Percentiles rank a stretch among this genome's conserved stretches.
phyloP scores from a whole-genome alignment of 108 stramenopile species.

The Stephanodiscus minutulus region DNA sequence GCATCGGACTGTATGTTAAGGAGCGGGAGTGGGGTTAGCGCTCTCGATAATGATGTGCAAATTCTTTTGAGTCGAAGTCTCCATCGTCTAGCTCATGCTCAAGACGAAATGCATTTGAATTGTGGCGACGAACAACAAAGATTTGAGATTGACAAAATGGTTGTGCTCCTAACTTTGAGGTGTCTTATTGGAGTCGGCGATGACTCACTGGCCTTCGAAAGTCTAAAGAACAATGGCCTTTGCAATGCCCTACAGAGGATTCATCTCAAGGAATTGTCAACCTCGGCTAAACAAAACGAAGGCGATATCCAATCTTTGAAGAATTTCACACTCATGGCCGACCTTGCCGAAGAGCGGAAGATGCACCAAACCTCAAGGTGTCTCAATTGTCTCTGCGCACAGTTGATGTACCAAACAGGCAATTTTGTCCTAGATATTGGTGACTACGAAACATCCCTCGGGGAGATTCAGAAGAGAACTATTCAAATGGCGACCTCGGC shows the following conservation, averaged over 20 bases:
- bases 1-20: slow-evolving; percentile 1
- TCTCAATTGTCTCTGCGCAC: slow-evolving; percentile 15
- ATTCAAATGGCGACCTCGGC: slow-evolving; percentile 34
- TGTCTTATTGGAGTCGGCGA: slow-evolving; percentile 46
- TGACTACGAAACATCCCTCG: slow-evolving; percentile 22
- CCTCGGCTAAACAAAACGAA: not conserved
- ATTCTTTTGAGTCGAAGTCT: slow-evolving; percentile 23
- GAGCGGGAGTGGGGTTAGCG: not conserved
- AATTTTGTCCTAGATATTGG: slow-evolving; percentile 24
- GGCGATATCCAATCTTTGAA: slow-evolving; percentile 9
- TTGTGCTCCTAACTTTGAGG: slow-evolving; percentile 32
- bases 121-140: slow-evolving; percentile 26
- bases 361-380: slow-evolving; percentile 27
- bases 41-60: not conserved
- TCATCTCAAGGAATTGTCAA: slow-evolving; percentile 17
- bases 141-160: slow-evolving; percentile 30
- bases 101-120: slow-evolving; percentile 43
- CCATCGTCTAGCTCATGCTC: slow-evolving; percentile 38
- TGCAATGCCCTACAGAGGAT: slow-evolving; percentile 8
- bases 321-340: slow-evolving; percentile 26
- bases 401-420: slow-evolving; percentile 15
- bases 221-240: slow-evolving; percentile 18
- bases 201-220: slow-evolving; percentile 26
- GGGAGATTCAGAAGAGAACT: slow-evolving; percentile 40
- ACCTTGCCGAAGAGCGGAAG: slow-evolving; percentile 25